A percentile compares a stretch with the other conserved stretches of the same genome.
These are phyloP conservation scores for Cerrena zonata DNA, from an alignment of 1,284 basidiomycete genomes.

Conservation along the genomic window DNA sequence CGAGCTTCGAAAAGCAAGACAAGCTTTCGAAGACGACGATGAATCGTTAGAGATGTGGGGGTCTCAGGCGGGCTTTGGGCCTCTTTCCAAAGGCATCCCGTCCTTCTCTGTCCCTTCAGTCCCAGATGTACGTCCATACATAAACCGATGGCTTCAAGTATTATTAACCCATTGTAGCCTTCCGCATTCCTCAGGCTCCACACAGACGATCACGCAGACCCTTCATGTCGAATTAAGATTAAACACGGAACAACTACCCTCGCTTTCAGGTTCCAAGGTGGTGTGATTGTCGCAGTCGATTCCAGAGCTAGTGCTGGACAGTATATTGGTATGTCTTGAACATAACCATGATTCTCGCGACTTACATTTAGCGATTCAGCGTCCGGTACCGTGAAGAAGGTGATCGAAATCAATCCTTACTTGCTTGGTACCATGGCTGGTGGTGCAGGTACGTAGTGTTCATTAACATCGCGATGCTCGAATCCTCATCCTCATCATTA, in stretches of 20 bases:
- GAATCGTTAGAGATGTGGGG: constrained; percentile 72
- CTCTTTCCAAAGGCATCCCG: constrained; percentile 61
- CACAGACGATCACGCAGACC: constrained; percentile 90
- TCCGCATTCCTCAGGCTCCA: constrained; percentile 81
- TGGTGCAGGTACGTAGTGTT: constrained; percentile 72
- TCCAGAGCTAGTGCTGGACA: constrained; percentile 95
- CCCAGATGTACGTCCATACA: constrained; percentile 55
- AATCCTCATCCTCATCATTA: constrained; percentile 5
- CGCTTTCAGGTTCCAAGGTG: constrained; percentile 94
- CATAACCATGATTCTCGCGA: constrained; percentile 1
- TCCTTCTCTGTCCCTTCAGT: constrained; percentile 67
- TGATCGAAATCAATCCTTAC: constrained; percentile 99
- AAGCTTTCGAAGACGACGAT: constrained; percentile 51
- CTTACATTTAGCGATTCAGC: constrained; percentile 45
- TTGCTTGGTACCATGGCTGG: constrained; percentile 98
- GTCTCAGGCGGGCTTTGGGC: constrained; percentile 75
- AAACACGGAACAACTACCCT: constrained; percentile 98
- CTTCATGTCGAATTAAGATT: constrained; percentile 93
- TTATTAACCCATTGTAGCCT: constrained; percentile 50
- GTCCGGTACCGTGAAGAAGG: constrained; percentile 94
- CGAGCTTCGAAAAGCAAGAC: constrained; percentile 48
- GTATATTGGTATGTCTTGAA: constrained; percentile 74
- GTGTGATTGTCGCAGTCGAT: constrained; percentile 97
- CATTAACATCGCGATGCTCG: constrained; percentile 5
- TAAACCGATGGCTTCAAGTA: constrained; percentile 2